Base-by-base conservation (phyloP, 1,284 basidiomycete species). In the Cutaneotrichosporon curvatum region DNA sequence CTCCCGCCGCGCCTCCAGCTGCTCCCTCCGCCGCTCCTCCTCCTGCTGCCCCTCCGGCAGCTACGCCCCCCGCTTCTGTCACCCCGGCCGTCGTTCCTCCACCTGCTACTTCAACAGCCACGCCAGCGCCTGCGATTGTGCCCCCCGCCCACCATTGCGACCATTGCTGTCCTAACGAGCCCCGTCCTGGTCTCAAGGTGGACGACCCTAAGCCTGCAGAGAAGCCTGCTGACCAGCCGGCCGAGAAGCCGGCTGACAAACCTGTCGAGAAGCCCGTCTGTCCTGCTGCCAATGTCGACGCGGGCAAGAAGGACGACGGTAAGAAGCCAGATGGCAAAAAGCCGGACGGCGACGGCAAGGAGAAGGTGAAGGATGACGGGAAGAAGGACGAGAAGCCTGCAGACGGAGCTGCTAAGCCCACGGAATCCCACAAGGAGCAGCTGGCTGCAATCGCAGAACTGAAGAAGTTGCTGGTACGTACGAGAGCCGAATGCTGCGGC, bases 401-500 rank as follows among this genome's bases (percentile, higher is more conserved):
- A 32, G 8, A 42, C 38, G 36, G 40, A 25, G 31, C 19, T 38
- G 22, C 45, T 15, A 67, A 62, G 50, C n/a, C 64, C 11, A 59
- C 60, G 2, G 63, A 68, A 10, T 45, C 65, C 12, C 66, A 68
- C 40, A 51, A 55, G 37, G 57, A 61, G 38, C 61, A 66, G 21
- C 45, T 59, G 9, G 63, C 63, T 20, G 62, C 62, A 10, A 50
- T 72, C 15, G 55, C 59, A 5, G 62, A 65, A 34, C 37, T 70
- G 18, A 60, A 59, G 34, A 60, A 59, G 40, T 55, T 58, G 8
- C 50, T 70, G 16, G 63, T 65, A 22, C 30, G 42, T 32, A 5
- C 7, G 12, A 4, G 12, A 6, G 6, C 2, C n/a, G 16, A 14
- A 6, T 16, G 7, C 8, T 2, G 8, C 8, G 0, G 35, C 42